Conservation (phyloP, 768 basidiomycete genomes). For the Xanthoconium purpureum region DNA sequence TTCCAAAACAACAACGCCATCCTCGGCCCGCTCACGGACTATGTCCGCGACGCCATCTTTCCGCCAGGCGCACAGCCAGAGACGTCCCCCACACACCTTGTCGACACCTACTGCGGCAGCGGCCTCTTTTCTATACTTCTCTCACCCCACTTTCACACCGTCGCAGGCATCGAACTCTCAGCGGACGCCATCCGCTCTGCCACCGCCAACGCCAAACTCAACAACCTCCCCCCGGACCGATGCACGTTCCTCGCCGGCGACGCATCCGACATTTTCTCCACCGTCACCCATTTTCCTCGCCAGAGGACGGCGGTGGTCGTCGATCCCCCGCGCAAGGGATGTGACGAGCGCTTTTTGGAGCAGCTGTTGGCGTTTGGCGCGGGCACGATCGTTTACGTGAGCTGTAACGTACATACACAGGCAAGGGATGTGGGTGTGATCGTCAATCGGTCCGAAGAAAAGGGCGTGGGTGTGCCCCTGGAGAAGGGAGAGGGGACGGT, state of each 20-base stretch:
- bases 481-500: constrained; percentile 34
- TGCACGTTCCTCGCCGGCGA: constrained; percentile 76
- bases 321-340: constrained; percentile 95
- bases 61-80: constrained; percentile 18
- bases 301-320: constrained; percentile 67
- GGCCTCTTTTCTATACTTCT: constrained; percentile 87
- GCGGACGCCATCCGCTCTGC: constrained; percentile 67
- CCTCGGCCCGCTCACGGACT: constrained; percentile 76
- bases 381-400: constrained; percentile 79
- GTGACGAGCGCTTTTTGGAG: constrained; percentile 71
- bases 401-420: constrained; percentile 94
- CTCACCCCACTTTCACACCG: constrained; percentile 64
- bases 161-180: constrained; percentile 88
- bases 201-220: constrained; percentile 61
- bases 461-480: constrained; percentile 35
- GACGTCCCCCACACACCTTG: constrained; percentile 68
- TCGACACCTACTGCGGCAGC: constrained; percentile 92
- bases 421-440: constrained; percentile 84
- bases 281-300: constrained; percentile 63
- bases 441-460: constrained; percentile 40
- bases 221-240: constrained; percentile 53
- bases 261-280: constrained; percentile 79
- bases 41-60: constrained; percentile 76
- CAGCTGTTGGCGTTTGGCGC: constrained; percentile 74
- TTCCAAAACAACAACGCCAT: constrained; percentile 99